Evolutionary conservation across 1,284 basidiomycete species (phyloP), one percentile per base, ranked within the genome.

Genomic region (Xerocomus nothofagi): DNA sequence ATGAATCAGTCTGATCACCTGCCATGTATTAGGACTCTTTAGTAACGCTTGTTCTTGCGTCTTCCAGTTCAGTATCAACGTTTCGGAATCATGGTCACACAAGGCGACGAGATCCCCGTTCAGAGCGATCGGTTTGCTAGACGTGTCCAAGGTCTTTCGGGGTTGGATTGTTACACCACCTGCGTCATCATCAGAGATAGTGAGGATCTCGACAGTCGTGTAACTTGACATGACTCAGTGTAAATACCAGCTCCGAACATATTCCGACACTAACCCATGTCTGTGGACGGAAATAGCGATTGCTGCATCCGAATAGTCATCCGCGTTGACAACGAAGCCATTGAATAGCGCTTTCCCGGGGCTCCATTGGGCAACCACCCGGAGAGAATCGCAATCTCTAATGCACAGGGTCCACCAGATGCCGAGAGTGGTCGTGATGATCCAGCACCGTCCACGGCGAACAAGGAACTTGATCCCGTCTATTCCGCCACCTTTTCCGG

Each of bases 341-440:
- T 69, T 73, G 55, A 83, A 78, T 11, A 83, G 60, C 0, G 73
- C 76, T 14, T 77, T 76, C 49, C 73, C 72, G 0, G 76, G 79
- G 26, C 70, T 74, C 83, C 83, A 86, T 41, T 77, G 70, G 1
- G 63, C 73, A 37, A 70, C 53, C 7, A 50, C 44, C n/a, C 42
- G 42, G 24, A 69, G 51, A 14, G 48, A 56, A 54, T 49, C 43
- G 24, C 79, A 58, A 49, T 79, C 72, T 80, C 84, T 82, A 23
- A 81, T 62, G 2, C 71, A 70, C 43, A 86, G 60, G 21, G 71
- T 68, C 26, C 71, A 72, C 83, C 83, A 86, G 40, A 86, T 78
- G 6, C 75, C 74, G 51, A 78, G 77, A 9, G 80, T 80, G 9
- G 81, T 71, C 3, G 79, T 79, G 44, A 81, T 49, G 11, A 86